phyloP scores from a whole-genome alignment of 345 rosid species.

The Leavenworthia alabamica region DNA sequence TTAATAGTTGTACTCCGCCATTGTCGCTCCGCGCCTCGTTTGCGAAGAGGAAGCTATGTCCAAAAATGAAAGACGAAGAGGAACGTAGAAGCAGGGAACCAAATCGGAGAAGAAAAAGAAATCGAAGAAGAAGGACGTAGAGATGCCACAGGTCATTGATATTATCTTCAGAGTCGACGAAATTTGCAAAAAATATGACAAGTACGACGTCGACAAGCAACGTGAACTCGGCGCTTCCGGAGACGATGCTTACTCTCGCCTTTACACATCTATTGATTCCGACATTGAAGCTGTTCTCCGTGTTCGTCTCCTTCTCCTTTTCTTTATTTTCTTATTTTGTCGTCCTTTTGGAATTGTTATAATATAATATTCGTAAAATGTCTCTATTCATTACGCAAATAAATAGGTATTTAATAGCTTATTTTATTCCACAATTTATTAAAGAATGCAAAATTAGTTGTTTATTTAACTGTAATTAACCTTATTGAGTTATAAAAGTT shows the following conservation, averaged over 20 bases:
- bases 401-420: too few species aligned
- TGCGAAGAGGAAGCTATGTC: background rate
- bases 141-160: constrained; percentile 64
- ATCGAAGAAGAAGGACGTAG: background rate
- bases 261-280: constrained; percentile 44
- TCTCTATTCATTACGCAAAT: background rate
- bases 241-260: constrained; percentile 69
- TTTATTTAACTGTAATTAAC: too few species aligned
- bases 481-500: background rate
- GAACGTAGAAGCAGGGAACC: background rate
- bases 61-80: constrained; percentile 14
- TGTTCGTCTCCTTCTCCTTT: constrained; percentile 23
- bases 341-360: background rate
- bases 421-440: background rate
- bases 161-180: constrained; percentile 65
- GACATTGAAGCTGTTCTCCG: constrained; percentile 44
- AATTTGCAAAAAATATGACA: constrained; percentile 76
- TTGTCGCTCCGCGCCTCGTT: constrained; percentile 32
- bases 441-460: background rate
- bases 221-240: constrained; percentile 47
- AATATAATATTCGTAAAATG: background rate
- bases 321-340: background rate
- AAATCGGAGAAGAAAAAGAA: constrained; percentile 5
- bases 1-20: constrained; percentile 11
- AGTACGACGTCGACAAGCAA: constrained; percentile 67